These are phyloP conservation scores for Trypanosoma conorhini DNA, from an alignment of 208 protist genomes.

Conservation along the genomic window DNA sequence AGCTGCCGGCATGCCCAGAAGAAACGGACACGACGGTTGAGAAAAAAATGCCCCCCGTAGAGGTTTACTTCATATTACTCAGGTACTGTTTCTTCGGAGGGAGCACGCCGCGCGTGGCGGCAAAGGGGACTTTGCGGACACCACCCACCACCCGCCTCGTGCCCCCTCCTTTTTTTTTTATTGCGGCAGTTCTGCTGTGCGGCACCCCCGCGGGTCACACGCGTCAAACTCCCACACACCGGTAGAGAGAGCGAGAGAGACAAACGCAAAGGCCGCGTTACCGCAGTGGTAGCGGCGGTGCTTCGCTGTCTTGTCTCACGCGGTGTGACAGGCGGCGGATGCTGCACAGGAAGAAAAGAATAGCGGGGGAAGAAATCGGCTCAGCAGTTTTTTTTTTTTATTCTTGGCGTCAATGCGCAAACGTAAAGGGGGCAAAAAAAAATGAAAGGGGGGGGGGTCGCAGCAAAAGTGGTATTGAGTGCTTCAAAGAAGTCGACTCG, in stretches of 20 bases:
- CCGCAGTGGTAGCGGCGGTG: background rate
- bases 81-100: background rate
- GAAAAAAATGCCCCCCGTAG: constrained; percentile 35
- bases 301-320: background rate
- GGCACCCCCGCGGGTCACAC: background rate
- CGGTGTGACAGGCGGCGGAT: background rate
- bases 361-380: constrained; percentile 73
- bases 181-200: background rate
- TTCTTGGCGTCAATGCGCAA: background rate
- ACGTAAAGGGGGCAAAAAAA: constrained; percentile 28
- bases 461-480: constrained; percentile 70
- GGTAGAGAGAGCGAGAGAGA: too few species aligned
- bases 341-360: constrained; percentile 27
- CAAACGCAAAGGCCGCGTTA: background rate
- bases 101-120: background rate
- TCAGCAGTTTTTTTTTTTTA: constrained; percentile 41
- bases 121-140: background rate
- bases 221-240: background rate
- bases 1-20: constrained; percentile 28
- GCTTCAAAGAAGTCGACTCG: constrained; percentile 32
- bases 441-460: constrained; percentile 31
- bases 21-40: constrained; percentile 14
- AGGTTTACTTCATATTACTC: constrained; percentile 12
- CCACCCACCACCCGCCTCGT: background rate
- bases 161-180: background rate